These are phyloP conservation scores for Chiua sp. DNA, from an alignment of 1,284 basidiomycete species.

Conservation along the genomic window DNA sequence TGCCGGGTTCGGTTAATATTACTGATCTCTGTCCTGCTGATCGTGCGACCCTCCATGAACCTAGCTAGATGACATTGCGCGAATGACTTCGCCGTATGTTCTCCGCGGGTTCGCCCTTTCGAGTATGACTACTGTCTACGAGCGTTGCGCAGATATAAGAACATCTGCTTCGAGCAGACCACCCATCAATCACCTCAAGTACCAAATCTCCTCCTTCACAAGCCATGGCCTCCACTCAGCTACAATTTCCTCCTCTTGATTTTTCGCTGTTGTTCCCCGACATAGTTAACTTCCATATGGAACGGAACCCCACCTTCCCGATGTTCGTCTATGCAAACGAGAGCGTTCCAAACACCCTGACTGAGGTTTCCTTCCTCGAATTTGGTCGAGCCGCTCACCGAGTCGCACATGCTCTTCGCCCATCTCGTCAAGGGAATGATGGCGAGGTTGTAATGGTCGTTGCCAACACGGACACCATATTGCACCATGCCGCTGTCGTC, in stretches of 20 bases:
- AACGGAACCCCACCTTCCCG: slow-evolving; percentile 30
- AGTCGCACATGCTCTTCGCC: slow-evolving; percentile 34
- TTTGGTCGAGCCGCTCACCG: slow-evolving; percentile 42
- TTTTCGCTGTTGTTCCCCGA: slow-evolving; percentile 18
- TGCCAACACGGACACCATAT: slow-evolving; percentile 39
- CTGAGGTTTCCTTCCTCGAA: slow-evolving; percentile 24
- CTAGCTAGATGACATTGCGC: no score
- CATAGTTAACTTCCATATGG: slow-evolving; percentile 37
- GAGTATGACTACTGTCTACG: background rate
- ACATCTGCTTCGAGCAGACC: background rate
- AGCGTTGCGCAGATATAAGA: background rate
- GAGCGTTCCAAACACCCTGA: background rate
- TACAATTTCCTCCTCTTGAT: background rate
- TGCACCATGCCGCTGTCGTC: slow-evolving; percentile 35
- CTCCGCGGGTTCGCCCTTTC: background rate
- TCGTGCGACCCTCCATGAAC: no score
- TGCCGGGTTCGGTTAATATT: no score
- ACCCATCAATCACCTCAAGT: background rate
- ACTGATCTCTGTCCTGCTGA: no score
- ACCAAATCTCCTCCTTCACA: background rate
- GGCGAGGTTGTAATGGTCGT: slow-evolving; percentile 39
- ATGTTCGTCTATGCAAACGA: slow-evolving; percentile 26
- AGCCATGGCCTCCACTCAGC: background rate
- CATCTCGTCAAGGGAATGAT: slow-evolving; percentile 29
- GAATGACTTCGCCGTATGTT: background rate